Evolutionary conservation across 2,329 filamentous ascomycete species (phyloP), one percentile per base, ranked within the genome.

Genomic region (Pseudohalonectria lignicola): DNA sequence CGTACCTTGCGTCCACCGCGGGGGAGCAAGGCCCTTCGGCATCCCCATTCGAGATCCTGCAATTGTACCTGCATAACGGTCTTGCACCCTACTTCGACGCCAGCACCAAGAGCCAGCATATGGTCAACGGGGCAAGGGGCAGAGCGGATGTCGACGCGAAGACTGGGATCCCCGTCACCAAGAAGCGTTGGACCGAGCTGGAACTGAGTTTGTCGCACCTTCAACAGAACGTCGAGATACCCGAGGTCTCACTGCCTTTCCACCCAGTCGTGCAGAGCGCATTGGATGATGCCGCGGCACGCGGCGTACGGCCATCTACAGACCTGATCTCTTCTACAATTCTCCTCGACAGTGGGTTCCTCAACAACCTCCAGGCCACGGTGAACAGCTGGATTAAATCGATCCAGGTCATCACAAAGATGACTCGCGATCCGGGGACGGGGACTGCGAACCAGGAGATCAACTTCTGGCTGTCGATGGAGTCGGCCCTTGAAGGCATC

Each of bases 361-460:
- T 95, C 51, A 98, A 98, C 61, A 87, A 82, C 49, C 69, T 99
- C 28, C 92, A 96, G 56, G 82, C 85, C 36, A 92, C 82, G 35
- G 92, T 96, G 43, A 98, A 96, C 58, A 81, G 82, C 45, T 99
- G 92, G 92, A 98, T 98, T 64, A 94, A 94, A 64, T 94, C 90
- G 10, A 98, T 99, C 47, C 90, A 95, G 57, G 82, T 82, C 34
- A 93, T 95, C 49, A 98, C 92, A 29, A 93, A 93, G 62, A 83
- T 94, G 67, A 86, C 86, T 30, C 79, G 87, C 52, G 92, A 98
- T 50, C 79, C 86, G 1, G 66, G 69, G 4, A 74, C 67, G 55
- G 80, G 57, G 23, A 94, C 87, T 17, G 92, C 92, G 23, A 90
- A 86, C 40, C 92, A 96, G 58, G 92, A 99, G 60, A 94, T 98